phyloP scores from a whole-genome alignment of 176 grass and related monocot species.

The Pontederia paniculata region DNA sequence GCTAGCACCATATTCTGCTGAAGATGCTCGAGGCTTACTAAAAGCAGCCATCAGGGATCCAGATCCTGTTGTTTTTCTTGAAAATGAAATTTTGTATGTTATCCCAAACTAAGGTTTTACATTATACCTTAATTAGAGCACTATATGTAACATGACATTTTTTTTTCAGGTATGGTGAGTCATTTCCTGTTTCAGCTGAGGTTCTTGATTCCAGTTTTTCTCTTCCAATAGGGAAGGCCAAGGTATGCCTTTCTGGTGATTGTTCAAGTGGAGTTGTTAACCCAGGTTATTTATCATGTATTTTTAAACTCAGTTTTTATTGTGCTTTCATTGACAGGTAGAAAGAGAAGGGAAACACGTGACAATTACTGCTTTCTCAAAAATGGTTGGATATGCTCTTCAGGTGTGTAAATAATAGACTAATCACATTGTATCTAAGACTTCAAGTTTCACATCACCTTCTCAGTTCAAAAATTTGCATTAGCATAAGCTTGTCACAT shows the following conservation, averaged over 20 bases:
- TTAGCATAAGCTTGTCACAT: no score
- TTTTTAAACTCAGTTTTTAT: constrained; percentile 4
- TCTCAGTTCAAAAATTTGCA: no score
- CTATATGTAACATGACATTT: background rate
- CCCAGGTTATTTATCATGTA: constrained; percentile 8
- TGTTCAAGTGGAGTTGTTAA: background rate
- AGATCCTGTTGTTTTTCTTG: constrained; percentile 90
- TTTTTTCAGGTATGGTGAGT: constrained; percentile 79
- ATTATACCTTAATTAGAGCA: background rate
- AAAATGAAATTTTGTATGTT: constrained; percentile 89
- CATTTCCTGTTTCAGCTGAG: constrained; percentile 84
- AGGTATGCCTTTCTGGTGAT: constrained; percentile 37
- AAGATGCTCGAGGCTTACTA: constrained; percentile 91
- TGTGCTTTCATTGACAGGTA: constrained; percentile 51
- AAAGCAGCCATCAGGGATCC: constrained; percentile 97
- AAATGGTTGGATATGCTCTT: constrained; percentile 95
- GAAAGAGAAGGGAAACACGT: constrained; percentile 82
- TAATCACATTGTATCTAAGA: background rate
- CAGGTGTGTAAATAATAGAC: constrained; percentile 31
- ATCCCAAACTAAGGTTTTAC: background rate
- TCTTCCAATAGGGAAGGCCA: constrained; percentile 90
- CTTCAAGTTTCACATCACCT: background rate
- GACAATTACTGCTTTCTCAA: constrained; percentile 82
- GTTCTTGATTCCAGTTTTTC: constrained; percentile 96
- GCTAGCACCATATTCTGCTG: constrained; percentile 70